A percentile compares a stretch with the other conserved stretches of the same genome.
phyloP scores from a whole-genome alignment of 192 early-diverging fungal genomes.

The Backusella mclennaniae region DNA sequence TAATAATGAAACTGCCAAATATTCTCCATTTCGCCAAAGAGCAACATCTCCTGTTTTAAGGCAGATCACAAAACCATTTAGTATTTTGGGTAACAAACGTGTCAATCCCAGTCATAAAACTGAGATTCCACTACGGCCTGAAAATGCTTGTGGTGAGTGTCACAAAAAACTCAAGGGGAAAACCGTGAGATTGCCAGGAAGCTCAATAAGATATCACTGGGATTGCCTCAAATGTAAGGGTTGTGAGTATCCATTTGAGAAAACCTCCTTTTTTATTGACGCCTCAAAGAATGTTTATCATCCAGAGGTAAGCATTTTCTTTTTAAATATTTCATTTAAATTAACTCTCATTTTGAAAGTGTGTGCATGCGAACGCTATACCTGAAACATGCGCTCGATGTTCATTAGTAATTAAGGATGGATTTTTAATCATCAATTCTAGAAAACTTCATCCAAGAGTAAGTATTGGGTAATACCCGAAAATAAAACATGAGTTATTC shows the following conservation, averaged over 20 bases:
- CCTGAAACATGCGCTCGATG: constrained; percentile 10
- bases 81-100: background rate
- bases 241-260: constrained; percentile 19
- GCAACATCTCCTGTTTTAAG: background rate
- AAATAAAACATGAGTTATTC: background rate
- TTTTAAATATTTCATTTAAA: background rate
- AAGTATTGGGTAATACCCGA: background rate
- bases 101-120: background rate
- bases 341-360: constrained; percentile 6
- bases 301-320: constrained; percentile 15
- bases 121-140: background rate
- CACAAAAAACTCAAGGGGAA: constrained; percentile 21
- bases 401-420: constrained; percentile 1
- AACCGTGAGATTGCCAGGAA: constrained; percentile 19
- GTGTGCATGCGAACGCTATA: background rate
- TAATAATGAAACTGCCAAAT: background rate
- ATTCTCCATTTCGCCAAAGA: background rate
- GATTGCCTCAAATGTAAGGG: constrained; percentile 23
- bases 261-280: constrained; percentile 22
- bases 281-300: constrained; percentile 20
- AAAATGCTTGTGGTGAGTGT: constrained; percentile 9
- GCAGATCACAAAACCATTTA: background rate
- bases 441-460: constrained; percentile 18
- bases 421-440: constrained; percentile 2
- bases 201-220: constrained; percentile 17